Percentiles rank a stretch among this genome's conserved stretches.
These are phyloP conservation scores for Cyclocybe aegerita DNA, from an alignment of 768 basidiomycete species.

Conservation along the genomic window DNA sequence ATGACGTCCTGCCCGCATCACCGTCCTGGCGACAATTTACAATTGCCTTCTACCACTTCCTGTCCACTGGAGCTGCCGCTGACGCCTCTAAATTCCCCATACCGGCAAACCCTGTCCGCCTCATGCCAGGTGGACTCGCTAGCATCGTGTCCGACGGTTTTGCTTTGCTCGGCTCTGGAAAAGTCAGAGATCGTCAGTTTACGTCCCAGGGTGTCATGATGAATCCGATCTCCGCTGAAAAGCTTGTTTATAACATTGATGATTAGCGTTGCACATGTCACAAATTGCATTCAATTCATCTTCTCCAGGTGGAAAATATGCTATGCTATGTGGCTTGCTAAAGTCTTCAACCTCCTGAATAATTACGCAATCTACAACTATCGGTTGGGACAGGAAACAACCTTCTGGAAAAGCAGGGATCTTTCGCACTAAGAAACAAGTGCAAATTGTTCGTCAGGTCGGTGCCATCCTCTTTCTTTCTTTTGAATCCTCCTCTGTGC, in stretches of 20 bases:
- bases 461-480: no score
- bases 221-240: slow-evolving; percentile 30
- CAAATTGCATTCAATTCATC: not conserved
- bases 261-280: not conserved
- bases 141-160: slow-evolving; percentile 27
- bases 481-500: no score
- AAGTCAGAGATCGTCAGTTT: slow-evolving; percentile 20
- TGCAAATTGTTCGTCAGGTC: no score
- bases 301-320: not conserved
- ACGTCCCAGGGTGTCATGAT: slow-evolving; percentile 15
- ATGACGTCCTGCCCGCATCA: slow-evolving; percentile 19
- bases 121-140: slow-evolving; percentile 32
- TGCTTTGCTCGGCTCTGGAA: slow-evolving; percentile 26
- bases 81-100: slow-evolving; percentile 23
- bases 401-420: no score
- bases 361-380: no score
- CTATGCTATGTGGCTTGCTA: no score
- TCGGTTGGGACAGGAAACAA: no score
- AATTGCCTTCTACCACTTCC: slow-evolving; percentile 29
- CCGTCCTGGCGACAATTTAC: slow-evolving; percentile 26
- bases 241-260: slow-evolving; percentile 25
- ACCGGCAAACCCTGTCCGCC: slow-evolving; percentile 23
- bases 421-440: no score
- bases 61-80: slow-evolving; percentile 19
- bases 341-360: no score